Conservation (phyloP, 2,329 filamentous ascomycete species). For the Fusarium oligoseptatum region DNA sequence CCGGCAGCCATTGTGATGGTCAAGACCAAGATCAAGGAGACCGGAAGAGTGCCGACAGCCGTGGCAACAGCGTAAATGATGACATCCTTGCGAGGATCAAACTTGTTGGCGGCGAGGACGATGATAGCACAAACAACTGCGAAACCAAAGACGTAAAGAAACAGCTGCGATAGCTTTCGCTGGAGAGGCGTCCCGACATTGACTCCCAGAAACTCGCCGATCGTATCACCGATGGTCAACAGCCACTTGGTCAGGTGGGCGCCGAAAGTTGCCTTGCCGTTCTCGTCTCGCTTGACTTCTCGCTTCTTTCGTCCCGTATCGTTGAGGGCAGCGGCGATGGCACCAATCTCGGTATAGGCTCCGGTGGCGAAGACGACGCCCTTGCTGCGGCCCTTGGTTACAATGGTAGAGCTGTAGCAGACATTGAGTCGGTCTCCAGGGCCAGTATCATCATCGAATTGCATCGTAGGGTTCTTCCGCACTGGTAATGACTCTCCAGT, state of each 20-base stretch:
- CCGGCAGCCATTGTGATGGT: conserved; percentile 70
- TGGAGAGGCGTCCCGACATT: conserved; percentile 76
- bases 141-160: conserved; percentile 64
- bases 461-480: conserved; percentile 61
- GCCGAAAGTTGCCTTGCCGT: conserved; percentile 52
- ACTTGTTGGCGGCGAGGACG: conserved; percentile 42
- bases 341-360: conserved; percentile 72
- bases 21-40: conserved; percentile 63
- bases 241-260: conserved; percentile 51
- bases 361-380: conserved; percentile 74
- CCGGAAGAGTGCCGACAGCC: conserved; percentile 61
- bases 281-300: conserved; percentile 57
- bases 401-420: conserved; percentile 72
- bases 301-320: conserved; percentile 50
- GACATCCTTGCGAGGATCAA: conserved; percentile 51
- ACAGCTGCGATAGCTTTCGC: conserved; percentile 75
- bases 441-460: conserved; percentile 57
- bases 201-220: conserved; percentile 60
- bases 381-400: conserved; percentile 70
- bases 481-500: conserved; percentile 65
- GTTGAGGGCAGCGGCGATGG: conserved; percentile 66
- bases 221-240: conserved; percentile 44
- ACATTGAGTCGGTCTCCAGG: conserved; percentile 72
- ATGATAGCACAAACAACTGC: conserved; percentile 41
- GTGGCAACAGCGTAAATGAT: conserved; percentile 57